A percentile compares a stretch with the other conserved stretches of the same genome.
Evolutionary conservation across 2,329 filamentous ascomycete species (phyloP).

Genomic region (Phyllachora maydis): DNA sequence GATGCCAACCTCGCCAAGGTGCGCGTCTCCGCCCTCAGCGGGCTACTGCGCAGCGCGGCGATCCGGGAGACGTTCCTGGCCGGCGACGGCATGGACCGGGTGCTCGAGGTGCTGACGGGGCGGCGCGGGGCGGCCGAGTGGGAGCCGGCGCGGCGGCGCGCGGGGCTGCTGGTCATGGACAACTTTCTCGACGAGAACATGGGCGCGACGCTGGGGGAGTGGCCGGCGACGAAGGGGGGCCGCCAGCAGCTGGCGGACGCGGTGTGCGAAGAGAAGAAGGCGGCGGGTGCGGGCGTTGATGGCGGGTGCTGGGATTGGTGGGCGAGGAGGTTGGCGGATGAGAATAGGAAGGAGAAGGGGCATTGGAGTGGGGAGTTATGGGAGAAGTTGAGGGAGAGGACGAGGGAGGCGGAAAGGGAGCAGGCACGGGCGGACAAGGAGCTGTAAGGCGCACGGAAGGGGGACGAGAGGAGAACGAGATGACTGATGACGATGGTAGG

Average conservation of each 20-base stretch:
- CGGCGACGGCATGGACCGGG: conserved; percentile 30
- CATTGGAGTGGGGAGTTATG: conserved; percentile 25
- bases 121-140: conserved; percentile 21
- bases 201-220: conserved; percentile 34
- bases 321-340: conserved; percentile 17
- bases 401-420: conserved; percentile 4
- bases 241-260: conserved; percentile 13
- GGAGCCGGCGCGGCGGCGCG: conserved; percentile 27
- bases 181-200: conserved; percentile 46
- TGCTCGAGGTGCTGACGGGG: conserved; percentile 25
- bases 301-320: conserved; percentile 37
- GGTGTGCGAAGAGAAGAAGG: conserved; percentile 12
- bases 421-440: conserved; percentile 3
- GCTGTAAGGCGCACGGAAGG: conserved; percentile 1
- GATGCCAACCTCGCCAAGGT: conserved; percentile 11
- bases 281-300: conserved; percentile 9
- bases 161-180: conserved; percentile 37
- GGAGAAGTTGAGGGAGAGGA: conserved; percentile 13
- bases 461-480: neutral
- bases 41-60: conserved; percentile 29
- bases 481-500: no score
- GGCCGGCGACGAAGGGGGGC: conserved; percentile 24
- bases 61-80: conserved; percentile 35
- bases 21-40: conserved; percentile 28
- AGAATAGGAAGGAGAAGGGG: conserved; percentile 13